Percentiles rank a stretch among this genome's conserved stretches.
These are phyloP conservation scores for Cetradonia linearis DNA, from an alignment of 495 filamentous ascomycete genomes.

Conservation along the genomic window DNA sequence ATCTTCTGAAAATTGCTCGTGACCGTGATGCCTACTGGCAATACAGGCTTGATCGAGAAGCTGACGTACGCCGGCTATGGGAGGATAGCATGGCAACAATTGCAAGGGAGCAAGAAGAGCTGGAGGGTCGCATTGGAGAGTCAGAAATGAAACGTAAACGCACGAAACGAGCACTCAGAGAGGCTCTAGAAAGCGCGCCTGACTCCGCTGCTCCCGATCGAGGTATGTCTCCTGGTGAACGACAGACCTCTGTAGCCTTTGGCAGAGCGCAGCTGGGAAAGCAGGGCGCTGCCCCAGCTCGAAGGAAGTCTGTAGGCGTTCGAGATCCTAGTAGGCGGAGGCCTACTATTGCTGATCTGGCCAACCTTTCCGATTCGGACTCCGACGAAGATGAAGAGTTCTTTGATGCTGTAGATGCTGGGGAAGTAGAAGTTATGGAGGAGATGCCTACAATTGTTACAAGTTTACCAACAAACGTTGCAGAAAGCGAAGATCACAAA, in stretches of 20 bases:
- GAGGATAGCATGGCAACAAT: constrained; percentile 97
- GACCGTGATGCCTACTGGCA: constrained; percentile 97
- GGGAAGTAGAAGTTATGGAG: constrained; percentile 70
- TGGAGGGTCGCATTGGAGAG: constrained; percentile 78
- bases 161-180: constrained; percentile 80
- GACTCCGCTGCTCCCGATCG: constrained; percentile 31
- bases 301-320: constrained; percentile 38
- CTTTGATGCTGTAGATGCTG: constrained; percentile 92
- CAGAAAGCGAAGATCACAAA: constrained; percentile 27
- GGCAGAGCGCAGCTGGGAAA: constrained; percentile 17
- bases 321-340: constrained; percentile 37
- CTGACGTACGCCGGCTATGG: constrained; percentile 84
- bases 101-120: constrained; percentile 81
- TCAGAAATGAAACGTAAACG: constrained; percentile 80
- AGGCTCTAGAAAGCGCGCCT: constrained; percentile 60
- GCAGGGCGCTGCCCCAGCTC: constrained; percentile 25
- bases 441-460: constrained; percentile 40
- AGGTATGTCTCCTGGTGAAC: constrained; percentile 23
- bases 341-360: constrained; percentile 50
- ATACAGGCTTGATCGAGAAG: constrained; percentile 81
- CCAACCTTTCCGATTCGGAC: constrained; percentile 64
- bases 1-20: constrained; percentile 79
- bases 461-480: constrained; percentile 37
- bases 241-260: constrained; percentile 10
- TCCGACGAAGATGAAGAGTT: constrained; percentile 87